Conservation (phyloP, 306 rosid species). For the Elaeagnus macrophylla region DNA sequence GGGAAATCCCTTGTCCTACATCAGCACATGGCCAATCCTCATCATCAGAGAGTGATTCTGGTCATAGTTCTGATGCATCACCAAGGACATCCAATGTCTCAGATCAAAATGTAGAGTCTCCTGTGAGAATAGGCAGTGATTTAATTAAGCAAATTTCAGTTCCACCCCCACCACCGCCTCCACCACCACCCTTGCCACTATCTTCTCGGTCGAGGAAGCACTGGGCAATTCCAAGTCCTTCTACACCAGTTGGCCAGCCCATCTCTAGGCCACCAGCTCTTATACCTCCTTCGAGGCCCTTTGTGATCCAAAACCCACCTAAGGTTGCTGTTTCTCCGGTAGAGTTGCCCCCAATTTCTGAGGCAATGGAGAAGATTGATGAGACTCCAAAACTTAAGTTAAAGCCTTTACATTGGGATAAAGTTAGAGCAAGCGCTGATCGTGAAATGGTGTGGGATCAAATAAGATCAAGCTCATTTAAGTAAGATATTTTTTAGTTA, state of each 20-base stretch:
- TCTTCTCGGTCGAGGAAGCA: background rate
- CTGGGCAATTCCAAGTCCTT: constrained; percentile 19
- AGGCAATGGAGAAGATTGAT: constrained; percentile 27
- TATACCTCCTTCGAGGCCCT: constrained; percentile 39
- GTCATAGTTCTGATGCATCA: too few relatives aligned
- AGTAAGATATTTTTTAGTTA: constrained; percentile 38
- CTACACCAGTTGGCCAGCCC: constrained; percentile 27
- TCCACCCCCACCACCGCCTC: constrained; percentile 22
- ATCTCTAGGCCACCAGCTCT: constrained; percentile 29
- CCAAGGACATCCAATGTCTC: too few relatives aligned
- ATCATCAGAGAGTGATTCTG: too few relatives aligned
- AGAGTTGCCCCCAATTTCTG: constrained; percentile 45
- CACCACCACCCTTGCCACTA: constrained; percentile 17
- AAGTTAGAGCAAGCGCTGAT: constrained; percentile 92
- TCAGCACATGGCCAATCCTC: too few relatives aligned
- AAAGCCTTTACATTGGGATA: constrained; percentile 97
- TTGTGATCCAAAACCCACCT: constrained; percentile 20
- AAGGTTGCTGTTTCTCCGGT: constrained; percentile 42
- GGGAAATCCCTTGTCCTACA: too few relatives aligned
- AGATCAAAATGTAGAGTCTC: background rate
- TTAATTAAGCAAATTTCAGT: constrained; percentile 9
- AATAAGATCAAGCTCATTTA: constrained; percentile 81
- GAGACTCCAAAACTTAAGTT: constrained; percentile 66
- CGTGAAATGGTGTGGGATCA: constrained; percentile 99
- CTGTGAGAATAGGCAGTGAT: constrained; percentile 2